These are phyloP conservation scores for Debaryomyces psychrophilus DNA, from an alignment of 1,139 yeast species.

Conservation along the genomic window DNA sequence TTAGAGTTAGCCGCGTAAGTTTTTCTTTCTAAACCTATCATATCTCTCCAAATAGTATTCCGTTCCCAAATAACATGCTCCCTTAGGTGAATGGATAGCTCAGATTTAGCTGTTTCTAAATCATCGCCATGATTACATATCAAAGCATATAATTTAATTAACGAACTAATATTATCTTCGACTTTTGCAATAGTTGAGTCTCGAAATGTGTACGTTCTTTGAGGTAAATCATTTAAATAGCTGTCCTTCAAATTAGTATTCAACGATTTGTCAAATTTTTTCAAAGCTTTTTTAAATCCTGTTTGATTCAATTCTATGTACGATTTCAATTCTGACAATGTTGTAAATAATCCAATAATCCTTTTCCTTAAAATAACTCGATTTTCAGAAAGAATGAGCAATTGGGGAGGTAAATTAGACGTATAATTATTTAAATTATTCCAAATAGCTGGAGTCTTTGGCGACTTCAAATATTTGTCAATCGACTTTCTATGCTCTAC, in stretches of 20 bases:
- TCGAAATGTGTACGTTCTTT: slow-evolving; percentile 38
- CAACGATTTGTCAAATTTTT: slow-evolving; percentile 69
- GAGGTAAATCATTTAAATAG: slow-evolving; percentile 37
- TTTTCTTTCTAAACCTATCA: slow-evolving; percentile 84
- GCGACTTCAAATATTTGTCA: slow-evolving; percentile 43
- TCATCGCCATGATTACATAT: slow-evolving; percentile 47
- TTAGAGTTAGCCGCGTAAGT: slow-evolving; percentile 43
- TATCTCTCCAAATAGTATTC: slow-evolving; percentile 74
- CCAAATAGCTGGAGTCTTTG: slow-evolving; percentile 43
- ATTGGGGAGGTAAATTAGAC: slow-evolving; percentile 41
- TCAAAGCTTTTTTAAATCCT: slow-evolving; percentile 68
- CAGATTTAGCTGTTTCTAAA: slow-evolving; percentile 47
- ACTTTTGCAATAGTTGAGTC: slow-evolving; percentile 46
- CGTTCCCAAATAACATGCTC: slow-evolving; percentile 80
- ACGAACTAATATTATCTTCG: slow-evolving; percentile 43
- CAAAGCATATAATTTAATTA: slow-evolving; percentile 42
- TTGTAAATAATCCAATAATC: slow-evolving; percentile 58
- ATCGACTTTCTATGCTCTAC: slow-evolving; percentile 35
- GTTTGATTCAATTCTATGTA: slow-evolving; percentile 67
- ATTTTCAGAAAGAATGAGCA: slow-evolving; percentile 43
- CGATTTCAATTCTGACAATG: slow-evolving; percentile 65
- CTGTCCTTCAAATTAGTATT: slow-evolving; percentile 43
- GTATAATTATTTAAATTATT: slow-evolving; percentile 27
- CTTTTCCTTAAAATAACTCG: slow-evolving; percentile 59
- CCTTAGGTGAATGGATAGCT: slow-evolving; percentile 62